Conservation (phyloP, 371 early-diverging fungal species). For the Mucor saturninus region DNA sequence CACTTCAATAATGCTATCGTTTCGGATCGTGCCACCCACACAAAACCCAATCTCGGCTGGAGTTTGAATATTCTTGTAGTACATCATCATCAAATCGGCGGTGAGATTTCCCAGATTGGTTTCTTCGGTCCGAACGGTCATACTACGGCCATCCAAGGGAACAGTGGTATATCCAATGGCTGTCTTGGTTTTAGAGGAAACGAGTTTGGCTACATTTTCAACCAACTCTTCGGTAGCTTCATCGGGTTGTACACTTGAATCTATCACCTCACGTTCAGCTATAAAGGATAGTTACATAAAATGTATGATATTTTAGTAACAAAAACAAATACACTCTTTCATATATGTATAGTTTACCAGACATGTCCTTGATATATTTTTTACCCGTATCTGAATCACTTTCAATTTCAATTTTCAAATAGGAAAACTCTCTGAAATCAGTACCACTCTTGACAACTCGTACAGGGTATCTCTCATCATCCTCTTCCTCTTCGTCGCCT, state of each 20-base stretch:
- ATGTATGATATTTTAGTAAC: neutral
- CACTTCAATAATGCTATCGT: slow-evolving; percentile 56
- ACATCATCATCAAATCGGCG: slow-evolving; percentile 63
- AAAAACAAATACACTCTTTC: neutral
- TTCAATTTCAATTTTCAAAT: slow-evolving; percentile 41
- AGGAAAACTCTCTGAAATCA: slow-evolving; percentile 65
- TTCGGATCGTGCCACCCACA: slow-evolving; percentile 66
- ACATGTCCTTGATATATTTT: slow-evolving; percentile 29
- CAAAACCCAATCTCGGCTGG: slow-evolving; percentile 55
- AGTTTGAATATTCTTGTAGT: slow-evolving; percentile 40
- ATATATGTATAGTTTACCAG: slow-evolving; percentile 26
- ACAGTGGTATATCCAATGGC: slow-evolving; percentile 55
- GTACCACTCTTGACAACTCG: slow-evolving; percentile 68
- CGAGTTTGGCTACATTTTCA: slow-evolving; percentile 37
- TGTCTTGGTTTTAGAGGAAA: slow-evolving; percentile 49
- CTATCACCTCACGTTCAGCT: slow-evolving; percentile 49
- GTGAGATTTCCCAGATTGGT: slow-evolving; percentile 64
- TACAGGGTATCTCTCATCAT: slow-evolving; percentile 24
- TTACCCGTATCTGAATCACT: slow-evolving; percentile 18
- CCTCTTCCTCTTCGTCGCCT: slow-evolving; percentile 19
- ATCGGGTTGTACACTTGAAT: slow-evolving; percentile 39
- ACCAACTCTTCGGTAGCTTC: slow-evolving; percentile 45
- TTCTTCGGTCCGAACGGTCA: slow-evolving; percentile 58
- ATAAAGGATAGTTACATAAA: neutral
- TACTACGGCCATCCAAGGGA: slow-evolving; percentile 61